These are phyloP conservation scores for Oehlia diaphana DNA, from an alignment of 192 early-diverging fungal genomes.

Conservation along the genomic window DNA sequence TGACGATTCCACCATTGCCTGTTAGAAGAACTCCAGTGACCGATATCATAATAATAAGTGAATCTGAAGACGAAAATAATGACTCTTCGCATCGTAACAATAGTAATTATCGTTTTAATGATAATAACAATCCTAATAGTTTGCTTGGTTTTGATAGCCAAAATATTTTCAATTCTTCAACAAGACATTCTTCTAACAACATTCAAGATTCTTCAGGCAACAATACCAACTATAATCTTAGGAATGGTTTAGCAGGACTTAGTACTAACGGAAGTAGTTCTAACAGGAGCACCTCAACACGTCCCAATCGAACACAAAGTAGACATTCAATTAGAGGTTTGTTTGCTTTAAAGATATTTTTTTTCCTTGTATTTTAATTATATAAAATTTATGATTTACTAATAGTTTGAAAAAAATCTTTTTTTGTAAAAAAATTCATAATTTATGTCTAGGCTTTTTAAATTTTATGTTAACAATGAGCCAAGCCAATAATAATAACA, in stretches of 20 bases:
- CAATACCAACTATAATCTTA: neutral
- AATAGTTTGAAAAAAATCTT: too few species aligned
- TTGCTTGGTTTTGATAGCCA: neutral
- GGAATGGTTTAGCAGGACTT: neutral
- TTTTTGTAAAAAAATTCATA: neutral
- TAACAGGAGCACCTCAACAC: neutral
- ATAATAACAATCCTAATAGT: neutral
- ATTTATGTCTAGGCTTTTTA: neutral
- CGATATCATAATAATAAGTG: neutral
- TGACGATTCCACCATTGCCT: neutral
- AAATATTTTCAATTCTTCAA: neutral
- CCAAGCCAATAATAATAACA: neutral
- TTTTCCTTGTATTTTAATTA: neutral
- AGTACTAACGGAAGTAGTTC: neutral
- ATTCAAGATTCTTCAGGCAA: neutral
- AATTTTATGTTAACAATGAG: neutral
- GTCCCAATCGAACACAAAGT: neutral
- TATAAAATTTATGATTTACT: neutral
- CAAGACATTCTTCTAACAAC: neutral
- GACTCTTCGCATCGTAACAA: neutral
- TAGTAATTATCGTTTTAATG: neutral
- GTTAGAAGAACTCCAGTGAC: neutral
- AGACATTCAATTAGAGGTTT: neutral
- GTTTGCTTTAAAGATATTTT: neutral
- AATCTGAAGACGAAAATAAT: neutral